phyloP scores from a whole-genome alignment of 495 filamentous ascomycete species.

The Penicillium alfredii region DNA sequence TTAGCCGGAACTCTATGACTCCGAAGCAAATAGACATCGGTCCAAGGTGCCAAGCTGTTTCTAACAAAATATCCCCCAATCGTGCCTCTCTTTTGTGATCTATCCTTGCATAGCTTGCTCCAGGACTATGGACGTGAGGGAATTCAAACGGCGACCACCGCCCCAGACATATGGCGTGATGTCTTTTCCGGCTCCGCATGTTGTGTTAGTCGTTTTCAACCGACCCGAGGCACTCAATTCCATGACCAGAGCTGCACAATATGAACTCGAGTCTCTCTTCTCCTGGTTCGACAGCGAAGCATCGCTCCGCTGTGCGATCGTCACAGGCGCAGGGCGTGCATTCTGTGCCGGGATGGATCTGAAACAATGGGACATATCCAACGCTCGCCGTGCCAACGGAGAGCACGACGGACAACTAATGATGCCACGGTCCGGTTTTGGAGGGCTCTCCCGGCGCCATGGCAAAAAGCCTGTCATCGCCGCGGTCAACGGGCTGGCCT shows the following conservation, averaged over 20 bases:
- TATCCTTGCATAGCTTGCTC: no score
- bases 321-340: constrained; percentile 43
- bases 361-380: constrained; percentile 14
- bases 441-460: constrained; percentile 26
- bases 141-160: constrained; percentile 12
- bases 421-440: constrained; percentile 18
- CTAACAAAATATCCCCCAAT: no score
- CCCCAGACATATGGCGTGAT: constrained; percentile 10
- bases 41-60: no score
- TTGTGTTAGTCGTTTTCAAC: constrained; percentile 30
- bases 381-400: constrained; percentile 8
- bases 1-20: no score
- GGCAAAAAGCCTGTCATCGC: constrained; percentile 52
- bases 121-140: no score
- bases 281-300: constrained; percentile 45
- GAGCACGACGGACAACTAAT: constrained; percentile 4
- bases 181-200: constrained; percentile 27
- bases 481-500: constrained; percentile 58
- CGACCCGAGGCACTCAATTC: constrained; percentile 35
- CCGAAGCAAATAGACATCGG: no score
- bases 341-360: constrained; percentile 42
- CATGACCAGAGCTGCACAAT: constrained; percentile 36
- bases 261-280: constrained; percentile 39
- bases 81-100: no score
- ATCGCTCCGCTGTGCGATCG: constrained; percentile 38